Evolutionary conservation across 768 basidiomycete genomes (phyloP).

Genomic region (Phaffia australis): DNA sequence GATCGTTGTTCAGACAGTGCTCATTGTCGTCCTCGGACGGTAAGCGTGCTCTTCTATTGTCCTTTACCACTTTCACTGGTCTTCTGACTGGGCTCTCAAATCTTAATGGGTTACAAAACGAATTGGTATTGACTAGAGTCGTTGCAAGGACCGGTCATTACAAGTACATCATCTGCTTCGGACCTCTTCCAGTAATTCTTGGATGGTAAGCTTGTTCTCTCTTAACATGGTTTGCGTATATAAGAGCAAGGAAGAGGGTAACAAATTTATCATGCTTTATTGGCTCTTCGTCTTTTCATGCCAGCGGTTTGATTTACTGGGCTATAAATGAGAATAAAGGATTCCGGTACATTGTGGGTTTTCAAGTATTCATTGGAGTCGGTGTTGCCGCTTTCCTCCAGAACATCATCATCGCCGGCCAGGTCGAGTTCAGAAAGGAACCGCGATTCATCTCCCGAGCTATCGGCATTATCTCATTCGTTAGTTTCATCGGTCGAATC

Average conservation of each 20-base stretch:
- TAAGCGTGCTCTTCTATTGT: not conserved
- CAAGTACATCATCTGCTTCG: constrained; percentile 17
- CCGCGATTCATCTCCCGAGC: constrained; percentile 25
- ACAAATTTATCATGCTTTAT: not conserved
- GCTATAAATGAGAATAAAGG: constrained; percentile 22
- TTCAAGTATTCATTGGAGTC: constrained; percentile 28
- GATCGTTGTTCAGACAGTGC: constrained; percentile 20
- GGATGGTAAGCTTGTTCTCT: not conserved
- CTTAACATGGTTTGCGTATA: not conserved
- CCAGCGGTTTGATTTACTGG: constrained; percentile 28
- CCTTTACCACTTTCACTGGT: not conserved
- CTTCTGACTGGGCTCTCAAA: not conserved
- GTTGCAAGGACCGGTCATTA: constrained; percentile 17
- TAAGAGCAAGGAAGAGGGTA: no score
- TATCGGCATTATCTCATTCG: constrained; percentile 12
- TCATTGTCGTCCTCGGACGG: constrained; percentile 15
- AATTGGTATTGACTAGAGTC: not conserved
- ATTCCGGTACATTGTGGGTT: constrained; percentile 26
- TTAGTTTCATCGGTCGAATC: constrained; percentile 29
- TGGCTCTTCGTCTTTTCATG: not conserved
- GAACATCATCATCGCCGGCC: constrained; percentile 27
- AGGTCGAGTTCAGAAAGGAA: constrained; percentile 28
- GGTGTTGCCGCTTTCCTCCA: constrained; percentile 30
- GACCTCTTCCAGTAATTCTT: not conserved
- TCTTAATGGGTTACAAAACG: no score